Conservation (phyloP, 1,284 basidiomycete genomes). For the Pyrrhoderma lamaoense region DNA sequence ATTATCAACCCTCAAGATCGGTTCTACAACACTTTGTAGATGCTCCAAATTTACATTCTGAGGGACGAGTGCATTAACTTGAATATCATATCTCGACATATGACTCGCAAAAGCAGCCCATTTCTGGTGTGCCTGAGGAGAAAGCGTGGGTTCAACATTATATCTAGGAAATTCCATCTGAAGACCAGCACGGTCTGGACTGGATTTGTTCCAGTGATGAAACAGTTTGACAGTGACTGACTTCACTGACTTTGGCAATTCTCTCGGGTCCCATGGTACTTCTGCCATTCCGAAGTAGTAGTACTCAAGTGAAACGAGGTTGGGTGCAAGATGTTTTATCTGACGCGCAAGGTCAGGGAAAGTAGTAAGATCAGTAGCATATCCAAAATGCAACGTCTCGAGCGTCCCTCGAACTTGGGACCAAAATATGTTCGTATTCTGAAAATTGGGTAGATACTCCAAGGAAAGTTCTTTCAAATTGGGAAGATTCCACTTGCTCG, state of each 20-base stretch:
- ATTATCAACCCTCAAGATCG: background rate
- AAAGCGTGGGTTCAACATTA: background rate
- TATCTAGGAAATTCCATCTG: background rate
- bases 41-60: background rate
- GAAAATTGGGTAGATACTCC: slow-evolving; percentile 7
- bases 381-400: slow-evolving; percentile 5
- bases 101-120: slow-evolving; percentile 9
- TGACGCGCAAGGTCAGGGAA: slow-evolving; percentile 8
- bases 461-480: slow-evolving; percentile 3
- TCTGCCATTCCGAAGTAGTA: slow-evolving; percentile 10
- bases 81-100: background rate
- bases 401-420: background rate
- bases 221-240: slow-evolving; percentile 10
- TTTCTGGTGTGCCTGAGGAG: background rate
- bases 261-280: slow-evolving; percentile 8
- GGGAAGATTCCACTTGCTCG: slow-evolving; percentile 5
- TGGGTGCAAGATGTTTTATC: slow-evolving; percentile 1
- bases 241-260: slow-evolving; percentile 7
- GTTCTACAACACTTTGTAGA: background rate
- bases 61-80: slow-evolving; percentile 7
- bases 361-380: slow-evolving; percentile 6
- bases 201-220: slow-evolving; percentile 2
- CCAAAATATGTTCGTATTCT: slow-evolving; percentile 4
- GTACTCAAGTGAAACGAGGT: slow-evolving; percentile 7
- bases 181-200: slow-evolving; percentile 1